phyloP scores from a whole-genome alignment of 371 early-diverging fungal genomes.

The Mortierella sp. region DNA sequence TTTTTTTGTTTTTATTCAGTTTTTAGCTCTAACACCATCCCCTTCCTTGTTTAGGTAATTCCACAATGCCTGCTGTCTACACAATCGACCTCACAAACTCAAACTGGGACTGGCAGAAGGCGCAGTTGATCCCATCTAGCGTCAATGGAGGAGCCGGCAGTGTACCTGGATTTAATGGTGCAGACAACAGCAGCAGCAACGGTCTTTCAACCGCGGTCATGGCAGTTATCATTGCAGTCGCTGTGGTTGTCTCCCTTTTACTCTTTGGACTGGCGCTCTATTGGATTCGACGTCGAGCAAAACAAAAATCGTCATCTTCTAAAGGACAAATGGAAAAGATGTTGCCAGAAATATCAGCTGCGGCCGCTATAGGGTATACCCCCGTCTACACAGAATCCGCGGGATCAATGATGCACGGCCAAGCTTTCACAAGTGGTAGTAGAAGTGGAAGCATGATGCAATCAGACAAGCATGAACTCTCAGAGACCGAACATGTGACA shows the following conservation, averaged over 20 bases:
- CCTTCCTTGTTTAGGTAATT: background rate
- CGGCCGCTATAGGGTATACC: no score
- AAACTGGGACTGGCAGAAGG: slow-evolving; percentile 20
- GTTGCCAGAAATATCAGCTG: background rate
- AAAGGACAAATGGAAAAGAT: background rate
- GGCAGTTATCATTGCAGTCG: slow-evolving; percentile 9
- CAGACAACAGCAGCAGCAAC: background rate
- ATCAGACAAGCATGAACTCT: no score
- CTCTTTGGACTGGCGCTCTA: background rate
- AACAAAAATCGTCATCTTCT: background rate
- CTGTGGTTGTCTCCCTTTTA: background rate
- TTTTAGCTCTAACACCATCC: background rate
- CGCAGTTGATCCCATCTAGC: background rate
- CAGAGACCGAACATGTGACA: no score
- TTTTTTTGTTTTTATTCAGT: background rate
- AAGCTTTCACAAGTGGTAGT: no score
- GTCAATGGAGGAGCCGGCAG: background rate
- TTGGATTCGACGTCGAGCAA: slow-evolving; percentile 1
- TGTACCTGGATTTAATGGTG: background rate
- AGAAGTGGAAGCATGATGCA: no score
- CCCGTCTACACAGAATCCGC: no score
- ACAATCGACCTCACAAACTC: slow-evolving; percentile 6
- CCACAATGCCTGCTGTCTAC: slow-evolving; percentile 1
- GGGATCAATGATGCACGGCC: no score
- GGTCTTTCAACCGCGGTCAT: slow-evolving; percentile 7